A percentile compares a stretch with the other conserved stretches of the same genome.
These are phyloP conservation scores for Tagetes erecta DNA, from an alignment of 129 eudicot species.

Conservation along the genomic window DNA sequence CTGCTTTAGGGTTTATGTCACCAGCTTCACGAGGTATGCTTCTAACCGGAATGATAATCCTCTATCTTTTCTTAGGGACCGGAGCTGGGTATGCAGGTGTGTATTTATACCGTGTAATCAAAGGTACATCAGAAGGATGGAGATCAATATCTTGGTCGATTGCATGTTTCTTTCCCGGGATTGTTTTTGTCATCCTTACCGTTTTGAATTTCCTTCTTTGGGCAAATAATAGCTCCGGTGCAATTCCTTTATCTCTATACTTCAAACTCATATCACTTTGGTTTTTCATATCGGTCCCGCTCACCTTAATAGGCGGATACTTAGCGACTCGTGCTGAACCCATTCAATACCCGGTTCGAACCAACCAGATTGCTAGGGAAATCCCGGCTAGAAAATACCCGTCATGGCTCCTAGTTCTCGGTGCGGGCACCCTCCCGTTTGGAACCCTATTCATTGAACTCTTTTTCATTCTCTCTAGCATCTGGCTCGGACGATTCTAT, in stretches of 20 bases:
- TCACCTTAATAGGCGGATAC: conserved; percentile 63
- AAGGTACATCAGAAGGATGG: conserved; percentile 69
- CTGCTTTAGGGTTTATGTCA: conserved; percentile 22
- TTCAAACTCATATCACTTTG: conserved; percentile 56
- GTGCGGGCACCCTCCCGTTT: conserved; percentile 77
- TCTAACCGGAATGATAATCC: conserved; percentile 27
- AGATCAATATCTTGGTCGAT: conserved; percentile 58
- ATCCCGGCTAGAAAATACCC: conserved; percentile 67
- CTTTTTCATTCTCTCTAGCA: conserved; percentile 66
- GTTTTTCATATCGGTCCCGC: conserved; percentile 71
- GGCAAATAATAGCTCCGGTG: conserved; percentile 70
- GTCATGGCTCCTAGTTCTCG: conserved; percentile 71
- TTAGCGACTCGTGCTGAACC: conserved; percentile 59
- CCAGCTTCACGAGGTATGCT: conserved; percentile 34
- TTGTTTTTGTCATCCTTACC: conserved; percentile 55
- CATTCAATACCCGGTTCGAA: conserved; percentile 55
- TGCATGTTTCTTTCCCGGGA: conserved; percentile 68
- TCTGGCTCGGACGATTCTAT: conserved; percentile 31
- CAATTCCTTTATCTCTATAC: conserved; percentile 59
- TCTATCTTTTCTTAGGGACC: conserved; percentile 20
- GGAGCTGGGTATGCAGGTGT: conserved; percentile 12
- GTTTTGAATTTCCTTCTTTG: conserved; percentile 59
- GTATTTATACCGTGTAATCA: conserved; percentile 33
- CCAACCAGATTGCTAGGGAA: conserved; percentile 66
- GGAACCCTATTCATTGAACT: conserved; percentile 69